A percentile compares a stretch with the other conserved stretches of the same genome.
Conservation (phyloP, 2,329 filamentous ascomycete species). For the Clonostachys rhizophaga region DNA sequence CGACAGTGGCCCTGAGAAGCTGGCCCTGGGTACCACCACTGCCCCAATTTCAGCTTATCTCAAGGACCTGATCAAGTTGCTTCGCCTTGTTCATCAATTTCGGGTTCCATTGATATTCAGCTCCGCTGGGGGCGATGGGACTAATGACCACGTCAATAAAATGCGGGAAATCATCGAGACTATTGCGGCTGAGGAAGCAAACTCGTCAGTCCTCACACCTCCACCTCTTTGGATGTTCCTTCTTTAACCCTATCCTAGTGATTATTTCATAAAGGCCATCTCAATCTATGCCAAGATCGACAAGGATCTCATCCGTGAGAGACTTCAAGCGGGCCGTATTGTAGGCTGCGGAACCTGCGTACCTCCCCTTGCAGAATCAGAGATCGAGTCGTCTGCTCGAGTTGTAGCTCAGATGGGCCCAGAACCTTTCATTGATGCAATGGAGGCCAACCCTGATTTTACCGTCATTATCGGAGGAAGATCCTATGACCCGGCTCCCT, state of each 20-base stretch:
- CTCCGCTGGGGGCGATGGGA: constrained; percentile 38
- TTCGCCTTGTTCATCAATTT: constrained; percentile 19
- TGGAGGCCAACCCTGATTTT: constrained; percentile 28
- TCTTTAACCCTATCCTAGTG: background rate
- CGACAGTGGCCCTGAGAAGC: constrained; percentile 29
- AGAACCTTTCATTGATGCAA: constrained; percentile 31
- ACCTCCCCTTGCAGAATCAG: constrained; percentile 24
- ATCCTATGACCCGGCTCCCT: constrained; percentile 28
- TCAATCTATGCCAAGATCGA: constrained; percentile 29
- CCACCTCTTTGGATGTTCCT: no score
- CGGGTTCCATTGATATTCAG: constrained; percentile 29
- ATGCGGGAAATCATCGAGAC: constrained; percentile 30
- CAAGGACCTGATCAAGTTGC: constrained; percentile 31
- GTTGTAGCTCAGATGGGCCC: constrained; percentile 37
- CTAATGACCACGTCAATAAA: constrained; percentile 31
- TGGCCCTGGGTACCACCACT: constrained; percentile 32
- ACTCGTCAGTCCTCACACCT: background rate
- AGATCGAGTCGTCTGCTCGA: constrained; percentile 23
- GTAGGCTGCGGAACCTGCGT: constrained; percentile 30
- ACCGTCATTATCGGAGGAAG: constrained; percentile 38
- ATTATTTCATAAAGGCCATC: constrained; percentile 18
- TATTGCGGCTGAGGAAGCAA: constrained; percentile 16
- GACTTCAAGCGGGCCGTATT: constrained; percentile 19
- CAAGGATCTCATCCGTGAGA: constrained; percentile 19
- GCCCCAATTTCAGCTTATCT: constrained; percentile 30